Evolutionary conservation across 2,329 filamentous ascomycete species (phyloP), one percentile per base, ranked within the genome.

Genomic region (Pyricularia grisea): DNA sequence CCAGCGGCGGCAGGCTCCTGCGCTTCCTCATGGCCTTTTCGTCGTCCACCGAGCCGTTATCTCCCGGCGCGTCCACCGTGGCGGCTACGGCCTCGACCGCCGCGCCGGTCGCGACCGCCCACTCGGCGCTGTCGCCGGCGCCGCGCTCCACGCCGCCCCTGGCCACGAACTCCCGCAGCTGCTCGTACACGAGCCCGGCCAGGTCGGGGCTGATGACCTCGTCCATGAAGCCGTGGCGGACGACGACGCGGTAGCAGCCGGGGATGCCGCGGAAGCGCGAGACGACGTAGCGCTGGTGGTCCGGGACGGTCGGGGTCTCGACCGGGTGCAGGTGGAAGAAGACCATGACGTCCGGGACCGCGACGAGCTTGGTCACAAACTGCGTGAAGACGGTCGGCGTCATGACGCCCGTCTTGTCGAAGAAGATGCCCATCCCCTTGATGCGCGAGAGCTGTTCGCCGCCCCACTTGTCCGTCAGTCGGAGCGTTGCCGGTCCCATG

Each of bases 311-410:
- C 0, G 90, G 89, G 1, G 80, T 79, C 42, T 87, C 83, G 1
- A 91, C 80, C 0, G 88, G 84, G 23, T 88, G 85, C 68, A 92
- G 83, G 73, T 93, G 90, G 75, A 92, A 90, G 77, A 92, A 92
- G 1, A 92, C 83, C 27, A 85, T 84, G 9, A 91, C 84, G 28
- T 90, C 87, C 0, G 90, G 89, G 20, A 85, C 81, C 0, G 88
- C 87, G 67, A 85, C 84, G 71, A 92, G 88, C 74, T 92, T 92
- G 58, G 83, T 85, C 7, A 92, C 81, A 74, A 92, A 93, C 69
- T 92, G 88, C 2, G 87, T 86, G 76, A 91, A 92, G 14, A 90
- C 88, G 17, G 83, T 84, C 0, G 88, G 89, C 0, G 87, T 87
- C 17, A 85, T 84, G 36, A 86, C 83, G 55, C 90, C 90, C 1